These are phyloP conservation scores for Schoenoplectus tabernaemontani DNA, from an alignment of 202 grass and related monocot genomes.

Conservation along the genomic window DNA sequence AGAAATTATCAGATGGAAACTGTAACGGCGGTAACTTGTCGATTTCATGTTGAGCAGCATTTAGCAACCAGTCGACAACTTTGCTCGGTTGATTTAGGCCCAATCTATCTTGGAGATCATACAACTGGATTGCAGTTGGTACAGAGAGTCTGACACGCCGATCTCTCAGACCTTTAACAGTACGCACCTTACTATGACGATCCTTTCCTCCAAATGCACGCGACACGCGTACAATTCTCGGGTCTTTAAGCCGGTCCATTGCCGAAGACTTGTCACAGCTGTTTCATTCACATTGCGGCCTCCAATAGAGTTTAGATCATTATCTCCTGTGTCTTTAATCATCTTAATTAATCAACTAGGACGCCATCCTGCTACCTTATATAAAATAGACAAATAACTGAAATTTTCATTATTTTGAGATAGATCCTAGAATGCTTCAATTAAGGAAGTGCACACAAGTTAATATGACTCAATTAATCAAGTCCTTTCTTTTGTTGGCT, in stretches of 20 bases:
- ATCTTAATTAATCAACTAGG: slow-evolving; percentile 16
- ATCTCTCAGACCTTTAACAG: slow-evolving; percentile 73
- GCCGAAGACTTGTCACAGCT: slow-evolving; percentile 30
- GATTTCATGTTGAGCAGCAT: slow-evolving; percentile 75
- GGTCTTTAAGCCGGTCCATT: slow-evolving; percentile 55
- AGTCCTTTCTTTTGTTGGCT: background rate
- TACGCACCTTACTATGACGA: slow-evolving; percentile 87
- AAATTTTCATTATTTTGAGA: slow-evolving; percentile 4
- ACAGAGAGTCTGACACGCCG: slow-evolving; percentile 79
- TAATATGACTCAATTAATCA: background rate
- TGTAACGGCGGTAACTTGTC: slow-evolving; percentile 81
- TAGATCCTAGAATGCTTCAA: background rate
- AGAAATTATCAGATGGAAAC: slow-evolving; percentile 41
- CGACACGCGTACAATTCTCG: slow-evolving; percentile 81
- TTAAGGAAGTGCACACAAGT: background rate
- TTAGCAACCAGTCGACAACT: slow-evolving; percentile 82
- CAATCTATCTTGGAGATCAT: slow-evolving; percentile 92
- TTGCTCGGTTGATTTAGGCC: slow-evolving; percentile 91
- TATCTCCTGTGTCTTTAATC: slow-evolving; percentile 19
- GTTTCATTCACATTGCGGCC: background rate
- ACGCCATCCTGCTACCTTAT: background rate
- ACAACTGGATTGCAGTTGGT: slow-evolving; percentile 83
- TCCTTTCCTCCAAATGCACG: slow-evolving; percentile 91
- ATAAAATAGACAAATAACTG: background rate
- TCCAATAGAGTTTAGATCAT: slow-evolving; percentile 6